Conservation (phyloP, 768 basidiomycete genomes). For the Lactifluus subvellereus region DNA sequence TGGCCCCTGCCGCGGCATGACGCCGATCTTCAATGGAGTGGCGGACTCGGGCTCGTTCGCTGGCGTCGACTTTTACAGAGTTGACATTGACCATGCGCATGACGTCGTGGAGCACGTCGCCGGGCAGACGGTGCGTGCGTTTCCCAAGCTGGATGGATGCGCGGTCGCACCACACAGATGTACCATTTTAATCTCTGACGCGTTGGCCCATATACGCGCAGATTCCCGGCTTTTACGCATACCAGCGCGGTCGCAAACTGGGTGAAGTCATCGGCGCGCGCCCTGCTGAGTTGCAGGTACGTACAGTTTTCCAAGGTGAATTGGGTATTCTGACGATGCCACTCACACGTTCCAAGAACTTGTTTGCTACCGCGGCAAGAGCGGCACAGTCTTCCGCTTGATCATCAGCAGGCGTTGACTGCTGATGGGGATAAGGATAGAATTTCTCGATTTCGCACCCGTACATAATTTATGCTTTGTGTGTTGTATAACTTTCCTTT, state of each 20-base stretch:
- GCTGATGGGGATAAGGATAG: background rate
- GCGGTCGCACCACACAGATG: background rate
- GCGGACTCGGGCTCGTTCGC: conserved; percentile 14
- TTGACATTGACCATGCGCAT: conserved; percentile 16
- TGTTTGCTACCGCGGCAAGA: background rate
- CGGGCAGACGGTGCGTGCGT: conserved; percentile 11
- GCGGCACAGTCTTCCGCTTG: conserved; percentile 8
- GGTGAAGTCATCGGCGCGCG: conserved; percentile 12
- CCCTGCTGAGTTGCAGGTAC: conserved; percentile 9
- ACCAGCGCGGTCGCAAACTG: conserved; percentile 9
- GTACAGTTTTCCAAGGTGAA: background rate
- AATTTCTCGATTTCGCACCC: background rate
- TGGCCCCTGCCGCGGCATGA: conserved; percentile 17
- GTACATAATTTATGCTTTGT: background rate
- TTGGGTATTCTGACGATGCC: background rate
- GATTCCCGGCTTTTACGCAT: conserved; percentile 22
- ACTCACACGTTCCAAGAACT: background rate
- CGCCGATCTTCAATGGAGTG: conserved; percentile 15
- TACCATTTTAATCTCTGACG: background rate
- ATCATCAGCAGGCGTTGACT: background rate
- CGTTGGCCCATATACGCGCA: background rate
- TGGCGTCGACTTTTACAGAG: conserved; percentile 19
- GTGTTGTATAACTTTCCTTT: background rate
- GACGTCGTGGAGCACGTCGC: conserved; percentile 11
- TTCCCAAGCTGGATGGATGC: background rate